Evolutionary conservation across 2,329 filamentous ascomycete genomes (phyloP), one percentile per base, ranked within the genome.

Genomic region (Spiromastix sp.): DNA sequence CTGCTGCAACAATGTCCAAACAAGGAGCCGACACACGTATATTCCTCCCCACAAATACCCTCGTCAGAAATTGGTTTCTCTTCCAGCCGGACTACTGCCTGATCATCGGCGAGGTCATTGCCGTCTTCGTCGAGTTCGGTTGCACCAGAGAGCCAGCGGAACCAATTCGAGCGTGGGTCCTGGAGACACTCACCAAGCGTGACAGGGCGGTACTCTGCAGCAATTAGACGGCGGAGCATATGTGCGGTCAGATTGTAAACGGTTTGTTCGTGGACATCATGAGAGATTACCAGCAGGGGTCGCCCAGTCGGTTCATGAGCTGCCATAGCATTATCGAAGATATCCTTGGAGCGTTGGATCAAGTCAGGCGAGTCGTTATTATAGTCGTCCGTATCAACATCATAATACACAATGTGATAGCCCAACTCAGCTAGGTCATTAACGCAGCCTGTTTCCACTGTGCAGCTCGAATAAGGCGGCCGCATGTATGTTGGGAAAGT

Each of bases 401-500:
- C 59, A 30, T 61, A 64, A 21, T 60, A 47, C 34, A 66, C 57
- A 31, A 70, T 56, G 46, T 71, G 67, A 42, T 72, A 72, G 1
- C 67, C 67, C 20, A 71, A 49, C 3, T 53, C 47, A 12, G 51
- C 56, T 50, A 72, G 52, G 30, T 66, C 63, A 16, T 50, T 48
- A 29, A 63, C 51, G 38, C 63, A 67, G 7, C 55, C 58, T 7
- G 53, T 54, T 8, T 53, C 45, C 3, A 42, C 39, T 9, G 45
- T 49, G 37, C 63, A 67, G 25, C 52, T 59, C 7, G 61, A 60
- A 46, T 67, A 71, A 1, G 69, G 69, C 8, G 69, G 64, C 3
- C 69, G 63, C 64, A 71, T 70, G 46, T 72, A 71, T 5, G 66
- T 68, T 2, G 69, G 68, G 35, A 67, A 65, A 25, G 54, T 55